Evolutionary conservation across 2,329 filamentous ascomycete species (phyloP).

Genomic region (Helotiales sp.): DNA sequence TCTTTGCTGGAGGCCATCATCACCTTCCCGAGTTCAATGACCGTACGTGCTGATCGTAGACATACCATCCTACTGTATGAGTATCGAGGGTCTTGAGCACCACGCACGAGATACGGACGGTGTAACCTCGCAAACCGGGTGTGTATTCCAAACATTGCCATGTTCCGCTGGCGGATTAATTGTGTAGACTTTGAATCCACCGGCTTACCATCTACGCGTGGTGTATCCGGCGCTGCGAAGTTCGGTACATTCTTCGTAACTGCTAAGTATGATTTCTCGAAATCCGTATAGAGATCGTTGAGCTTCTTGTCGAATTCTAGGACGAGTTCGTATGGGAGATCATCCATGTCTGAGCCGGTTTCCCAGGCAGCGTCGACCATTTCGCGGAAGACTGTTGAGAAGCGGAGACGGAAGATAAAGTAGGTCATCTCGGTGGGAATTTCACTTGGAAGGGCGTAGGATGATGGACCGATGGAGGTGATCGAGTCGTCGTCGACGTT

Average conservation of each 20-base stretch:
- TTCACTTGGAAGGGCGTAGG: constrained; percentile 21
- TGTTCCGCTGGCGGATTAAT: constrained; percentile 42
- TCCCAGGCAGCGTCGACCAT: constrained; percentile 45
- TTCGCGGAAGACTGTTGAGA: constrained; percentile 46
- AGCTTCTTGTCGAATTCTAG: constrained; percentile 45
- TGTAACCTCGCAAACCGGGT: constrained; percentile 47
- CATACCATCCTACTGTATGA: constrained; percentile 45
- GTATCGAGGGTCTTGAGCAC: constrained; percentile 40
- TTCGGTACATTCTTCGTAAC: constrained; percentile 1
- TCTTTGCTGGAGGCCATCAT: constrained; percentile 35
- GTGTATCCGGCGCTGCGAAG: constrained; percentile 3
- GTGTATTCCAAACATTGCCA: constrained; percentile 44
- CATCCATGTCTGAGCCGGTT: constrained; percentile 28
- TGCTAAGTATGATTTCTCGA: constrained; percentile 16
- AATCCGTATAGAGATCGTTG: constrained; percentile 38
- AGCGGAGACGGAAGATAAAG: constrained; percentile 44
- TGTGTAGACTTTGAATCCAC: constrained; percentile 1
- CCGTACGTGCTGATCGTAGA: constrained; percentile 42
- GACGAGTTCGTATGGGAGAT: constrained; percentile 41
- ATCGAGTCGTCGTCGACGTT: constrained; percentile 47
- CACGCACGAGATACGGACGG: constrained; percentile 45
- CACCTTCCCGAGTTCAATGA: constrained; percentile 39
- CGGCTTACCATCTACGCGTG: background rate
- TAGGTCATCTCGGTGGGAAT: constrained; percentile 47
- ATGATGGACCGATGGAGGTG: constrained; percentile 20